Evolutionary conservation across 176 grass and related monocot genomes (phyloP).

Genomic region (Rhynchospora breviuscula): DNA sequence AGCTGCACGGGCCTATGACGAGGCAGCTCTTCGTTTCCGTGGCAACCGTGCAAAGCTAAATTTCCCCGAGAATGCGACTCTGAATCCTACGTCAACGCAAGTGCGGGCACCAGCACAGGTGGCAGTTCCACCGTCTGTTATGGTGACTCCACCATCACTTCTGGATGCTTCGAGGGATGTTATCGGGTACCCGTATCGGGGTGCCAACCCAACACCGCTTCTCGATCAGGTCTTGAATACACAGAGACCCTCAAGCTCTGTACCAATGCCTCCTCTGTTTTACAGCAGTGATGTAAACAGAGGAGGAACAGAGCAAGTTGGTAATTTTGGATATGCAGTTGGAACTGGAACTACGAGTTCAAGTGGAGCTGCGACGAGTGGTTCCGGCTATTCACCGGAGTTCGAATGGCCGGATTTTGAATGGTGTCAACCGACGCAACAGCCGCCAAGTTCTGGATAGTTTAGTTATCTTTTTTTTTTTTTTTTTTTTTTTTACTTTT

Average conservation of each 20-base stretch:
- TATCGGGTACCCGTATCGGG: not conserved
- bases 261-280: slow-evolving; percentile 14
- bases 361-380: not conserved
- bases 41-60: slow-evolving; percentile 69
- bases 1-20: slow-evolving; percentile 75
- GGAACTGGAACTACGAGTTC: not conserved
- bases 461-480: not conserved
- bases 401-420: slow-evolving; percentile 23
- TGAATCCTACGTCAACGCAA: not conserved
- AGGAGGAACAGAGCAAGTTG: not conserved
- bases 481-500: not conserved
- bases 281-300: slow-evolving; percentile 9
- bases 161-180: slow-evolving; percentile 19
- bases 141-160: slow-evolving; percentile 21
- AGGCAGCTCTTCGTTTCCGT: slow-evolving; percentile 60
- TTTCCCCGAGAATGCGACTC: slow-evolving; percentile 48
- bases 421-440: slow-evolving; percentile 13
- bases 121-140: not conserved
- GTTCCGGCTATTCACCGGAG: not conserved
- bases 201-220: not conserved
- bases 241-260: not conserved
- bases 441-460: slow-evolving; percentile 6
- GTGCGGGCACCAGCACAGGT: not conserved
- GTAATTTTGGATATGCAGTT: not conserved
- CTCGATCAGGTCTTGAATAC: not conserved